phyloP scores from a whole-genome alignment of 2,329 filamentous ascomycete genomes.

The Elsinoe arachidis region DNA sequence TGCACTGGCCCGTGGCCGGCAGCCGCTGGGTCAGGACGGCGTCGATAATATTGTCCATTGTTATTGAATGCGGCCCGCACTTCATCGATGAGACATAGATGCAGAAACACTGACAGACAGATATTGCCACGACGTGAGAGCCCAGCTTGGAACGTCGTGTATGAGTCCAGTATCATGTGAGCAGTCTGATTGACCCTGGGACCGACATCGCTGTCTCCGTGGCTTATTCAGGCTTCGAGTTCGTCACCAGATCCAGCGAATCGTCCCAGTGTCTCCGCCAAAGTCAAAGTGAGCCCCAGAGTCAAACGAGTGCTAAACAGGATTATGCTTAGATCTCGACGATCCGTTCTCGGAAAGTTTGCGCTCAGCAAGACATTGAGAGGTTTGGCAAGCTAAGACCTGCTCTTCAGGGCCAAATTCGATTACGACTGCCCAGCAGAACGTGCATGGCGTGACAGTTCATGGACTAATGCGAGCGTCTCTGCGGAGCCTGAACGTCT shows the following conservation, averaged over 20 bases:
- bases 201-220: background rate
- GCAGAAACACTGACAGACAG: background rate
- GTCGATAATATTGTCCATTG: background rate
- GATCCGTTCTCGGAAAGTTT: background rate
- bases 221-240: background rate
- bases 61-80: background rate
- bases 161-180: background rate
- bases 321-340: slow-evolving; percentile 1
- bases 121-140: background rate
- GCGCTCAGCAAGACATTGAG: background rate
- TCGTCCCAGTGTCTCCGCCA: background rate
- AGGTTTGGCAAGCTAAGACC: background rate
- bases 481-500: too few species aligned
- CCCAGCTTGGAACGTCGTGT: too few species aligned
- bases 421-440: background rate
- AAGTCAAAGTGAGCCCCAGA: background rate
- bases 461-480: too few species aligned
- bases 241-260: background rate
- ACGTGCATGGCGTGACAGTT: background rate
- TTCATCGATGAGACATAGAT: background rate
- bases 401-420: background rate
- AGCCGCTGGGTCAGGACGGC: background rate
- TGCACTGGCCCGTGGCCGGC: background rate
- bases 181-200: background rate
- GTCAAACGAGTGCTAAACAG: background rate